Base-by-base conservation (phyloP, 140 eudicot species). In the Stevia rebaudiana region DNA sequence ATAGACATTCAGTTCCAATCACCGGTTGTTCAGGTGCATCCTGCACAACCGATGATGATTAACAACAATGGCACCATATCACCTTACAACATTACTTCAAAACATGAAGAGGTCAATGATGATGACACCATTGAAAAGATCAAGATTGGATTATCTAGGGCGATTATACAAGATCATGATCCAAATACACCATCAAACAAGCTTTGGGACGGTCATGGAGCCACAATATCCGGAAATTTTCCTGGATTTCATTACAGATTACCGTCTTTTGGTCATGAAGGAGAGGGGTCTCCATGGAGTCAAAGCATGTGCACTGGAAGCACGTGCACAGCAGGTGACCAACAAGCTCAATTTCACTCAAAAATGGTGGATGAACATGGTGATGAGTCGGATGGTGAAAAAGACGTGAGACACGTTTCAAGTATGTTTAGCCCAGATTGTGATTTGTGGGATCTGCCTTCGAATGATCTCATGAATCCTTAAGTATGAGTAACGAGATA, bases 401-500 rank as follows among this genome's bases (percentile, higher is more conserved):
- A 77, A 52, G 85, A 82, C 52, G 53, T 73, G 11, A 69, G 86
- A 61, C 64, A 80, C 65, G 84, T 70, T 23, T 68, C 84, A 11
- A 76, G 57, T 63, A 82, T 87, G 61, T 91, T 84, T 65, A 75
- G 71, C 55, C 64, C 88, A 0, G 94, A 87, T 16, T 82, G 95
- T 55, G 87, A 81, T 15, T 71, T 90, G 78, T 90, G 98, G 98
- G 95, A 90, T 77, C 51, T 90, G 22, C 88, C 89, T 11, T 78
- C 95, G 3, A 84, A 87, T 62, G 94, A 90, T 57, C 78, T 90
- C 47, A 84, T 87, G 76, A 87, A 87, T 59, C 89, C 95, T 43
- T 60, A 81, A 25, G 82, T 81, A 61, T 89, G 46, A 74, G 19
- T 33, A 71, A 61, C 12, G 33, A 17, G 3, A 28, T 11, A 67